Percentiles rank a stretch among this genome's conserved stretches.
Evolutionary conservation across 2,329 filamentous ascomycete species (phyloP).

Genomic region (Acephala macrosclerotiorum): DNA sequence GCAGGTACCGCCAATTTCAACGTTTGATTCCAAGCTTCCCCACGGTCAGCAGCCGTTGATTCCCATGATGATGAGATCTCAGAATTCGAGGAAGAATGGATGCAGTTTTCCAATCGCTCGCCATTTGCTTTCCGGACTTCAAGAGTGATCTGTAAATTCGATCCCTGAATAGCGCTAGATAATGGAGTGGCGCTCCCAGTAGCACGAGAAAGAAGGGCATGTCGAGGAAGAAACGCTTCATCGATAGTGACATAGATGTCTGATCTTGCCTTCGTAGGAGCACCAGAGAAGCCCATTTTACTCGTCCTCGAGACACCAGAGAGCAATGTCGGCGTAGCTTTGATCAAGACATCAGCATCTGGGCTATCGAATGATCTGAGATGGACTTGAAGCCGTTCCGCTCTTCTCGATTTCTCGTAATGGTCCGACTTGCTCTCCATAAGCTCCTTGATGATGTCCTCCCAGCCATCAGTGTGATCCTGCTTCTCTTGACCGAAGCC

Average conservation of each 20-base stretch:
- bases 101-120: conserved; percentile 85
- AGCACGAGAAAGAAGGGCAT: conserved; percentile 72
- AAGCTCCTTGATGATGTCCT: conserved; percentile 76
- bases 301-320: conserved; percentile 81
- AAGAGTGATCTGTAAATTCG: conserved; percentile 85
- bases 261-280: conserved; percentile 84
- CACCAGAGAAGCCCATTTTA: conserved; percentile 93
- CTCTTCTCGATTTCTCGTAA: conserved; percentile 75
- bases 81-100: conserved; percentile 85
- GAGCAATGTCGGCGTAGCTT: conserved; percentile 85
- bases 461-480: conserved; percentile 70
- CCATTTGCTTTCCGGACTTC: conserved; percentile 84
- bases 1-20: conserved; percentile 81
- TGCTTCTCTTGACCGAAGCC: conserved; percentile 63
- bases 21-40: conserved; percentile 87
- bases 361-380: conserved; percentile 79
- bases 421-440: conserved; percentile 75
- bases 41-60: conserved; percentile 80
- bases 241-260: conserved; percentile 94
- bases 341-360: conserved; percentile 83
- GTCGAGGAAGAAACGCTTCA: conserved; percentile 78
- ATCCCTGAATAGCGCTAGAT: conserved; percentile 66
- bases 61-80: conserved; percentile 85
- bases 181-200: conserved; percentile 79
- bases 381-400: conserved; percentile 81